A percentile compares a stretch with the other conserved stretches of the same genome.
Conservation (phyloP, 352 stramenopile genomes). For the Phytophthora hibernalis region DNA sequence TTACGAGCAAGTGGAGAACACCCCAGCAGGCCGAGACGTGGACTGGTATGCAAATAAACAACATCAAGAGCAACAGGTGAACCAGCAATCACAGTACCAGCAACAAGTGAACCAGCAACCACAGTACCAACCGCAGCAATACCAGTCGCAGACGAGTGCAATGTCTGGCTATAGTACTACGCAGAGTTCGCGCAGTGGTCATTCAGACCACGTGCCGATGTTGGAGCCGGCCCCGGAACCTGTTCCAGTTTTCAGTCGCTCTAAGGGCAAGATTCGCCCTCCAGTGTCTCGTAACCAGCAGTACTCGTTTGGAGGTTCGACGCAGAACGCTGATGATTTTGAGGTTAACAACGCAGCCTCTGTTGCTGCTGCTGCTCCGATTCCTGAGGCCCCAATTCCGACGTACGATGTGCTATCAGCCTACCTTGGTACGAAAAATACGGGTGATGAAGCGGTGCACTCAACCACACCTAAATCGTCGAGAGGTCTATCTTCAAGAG, state of each 20-base stretch:
- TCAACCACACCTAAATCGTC: conserved; percentile 32
- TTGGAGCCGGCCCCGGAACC: conserved; percentile 39
- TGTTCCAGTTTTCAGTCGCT: conserved; percentile 28
- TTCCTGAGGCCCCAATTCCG: conserved; percentile 27
- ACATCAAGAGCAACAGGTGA: conserved; percentile 22
- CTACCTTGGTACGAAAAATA: conserved; percentile 45
- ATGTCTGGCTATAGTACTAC: conserved; percentile 36
- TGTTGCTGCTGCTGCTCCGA: conserved; percentile 25
- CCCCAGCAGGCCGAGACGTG: conserved; percentile 20
- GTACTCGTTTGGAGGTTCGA: conserved; percentile 41
- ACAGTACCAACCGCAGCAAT: conserved; percentile 27
- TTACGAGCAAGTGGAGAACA: conserved; percentile 43
- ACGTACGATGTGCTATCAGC: conserved; percentile 52
- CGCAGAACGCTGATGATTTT: conserved; percentile 15
- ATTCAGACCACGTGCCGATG: conserved; percentile 40
- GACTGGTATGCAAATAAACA: conserved; percentile 35
- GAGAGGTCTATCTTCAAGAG: conserved; percentile 13
- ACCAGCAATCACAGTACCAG: too few species aligned
- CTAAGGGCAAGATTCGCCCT: conserved; percentile 23
- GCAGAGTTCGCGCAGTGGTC: conserved; percentile 28
- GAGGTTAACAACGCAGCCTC: conserved; percentile 26
- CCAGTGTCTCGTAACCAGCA: conserved; percentile 47
- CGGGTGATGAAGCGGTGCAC: conserved; percentile 28
- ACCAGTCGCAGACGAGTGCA: conserved; percentile 27
- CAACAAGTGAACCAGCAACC: conserved; percentile 16